Evolutionary conservation across 2,329 filamentous ascomycete species (phyloP).

Genomic region (Chalaropsis thielavioides): DNA sequence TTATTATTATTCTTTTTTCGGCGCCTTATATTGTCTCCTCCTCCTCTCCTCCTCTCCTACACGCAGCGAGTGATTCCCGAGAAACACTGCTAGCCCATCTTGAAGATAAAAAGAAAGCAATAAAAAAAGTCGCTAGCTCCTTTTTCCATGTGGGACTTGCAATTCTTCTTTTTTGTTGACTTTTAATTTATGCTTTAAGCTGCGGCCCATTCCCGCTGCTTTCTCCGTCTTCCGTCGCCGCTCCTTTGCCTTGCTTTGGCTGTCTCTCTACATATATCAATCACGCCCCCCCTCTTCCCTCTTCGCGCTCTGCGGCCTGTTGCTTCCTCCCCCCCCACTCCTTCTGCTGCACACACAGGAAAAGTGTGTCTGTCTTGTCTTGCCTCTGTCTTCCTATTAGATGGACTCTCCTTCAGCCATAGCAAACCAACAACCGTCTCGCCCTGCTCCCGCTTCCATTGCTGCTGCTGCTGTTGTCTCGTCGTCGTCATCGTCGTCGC

Average conservation of each 20-base stretch:
- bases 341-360: too few species aligned
- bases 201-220: slow-evolving; percentile 8
- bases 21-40: slow-evolving; percentile 6
- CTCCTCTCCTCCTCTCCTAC: background rate
- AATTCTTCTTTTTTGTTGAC: background rate
- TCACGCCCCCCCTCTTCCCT: slow-evolving; percentile 1
- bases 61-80: background rate
- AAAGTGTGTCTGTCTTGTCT: background rate
- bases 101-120: background rate
- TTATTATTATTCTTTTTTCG: background rate
- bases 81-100: background rate
- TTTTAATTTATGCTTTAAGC: slow-evolving; percentile 7
- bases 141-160: slow-evolving; percentile 4
- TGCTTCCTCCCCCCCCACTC: background rate
- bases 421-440: background rate
- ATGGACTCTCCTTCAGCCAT: slow-evolving; percentile 15
- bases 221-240: background rate
- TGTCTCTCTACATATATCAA: background rate
- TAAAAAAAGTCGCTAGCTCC: slow-evolving; percentile 1
- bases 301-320: background rate
- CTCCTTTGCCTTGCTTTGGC: background rate
- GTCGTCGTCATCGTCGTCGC: background rate
- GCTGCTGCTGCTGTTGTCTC: background rate
- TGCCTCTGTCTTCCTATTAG: slow-evolving; percentile 7
- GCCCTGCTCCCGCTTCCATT: background rate